phyloP scores from a whole-genome alignment of 1,139 yeast species.

The Lodderomyces margitis region DNA sequence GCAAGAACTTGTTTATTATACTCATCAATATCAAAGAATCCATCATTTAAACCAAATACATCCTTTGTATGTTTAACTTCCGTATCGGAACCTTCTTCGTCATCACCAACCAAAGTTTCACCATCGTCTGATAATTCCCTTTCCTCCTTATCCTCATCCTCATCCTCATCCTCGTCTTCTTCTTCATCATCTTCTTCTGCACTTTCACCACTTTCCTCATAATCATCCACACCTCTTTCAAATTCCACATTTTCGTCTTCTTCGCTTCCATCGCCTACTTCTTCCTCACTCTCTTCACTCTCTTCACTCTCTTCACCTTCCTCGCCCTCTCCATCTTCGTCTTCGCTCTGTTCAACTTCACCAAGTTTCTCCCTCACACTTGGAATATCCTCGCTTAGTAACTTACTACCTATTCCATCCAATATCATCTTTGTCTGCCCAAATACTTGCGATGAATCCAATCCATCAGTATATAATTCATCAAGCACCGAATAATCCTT shows the following conservation, averaged over 20 bases:
- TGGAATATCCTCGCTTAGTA: constrained; percentile 33
- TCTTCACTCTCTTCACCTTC: constrained; percentile 15
- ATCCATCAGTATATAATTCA: constrained; percentile 79
- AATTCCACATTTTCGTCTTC: constrained; percentile 4
- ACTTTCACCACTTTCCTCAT: constrained; percentile 12
- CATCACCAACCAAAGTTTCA: constrained; percentile 9
- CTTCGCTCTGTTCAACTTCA: constrained; percentile 18
- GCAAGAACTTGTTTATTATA: constrained; percentile 80
- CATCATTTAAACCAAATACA: constrained; percentile 74
- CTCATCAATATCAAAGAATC: constrained; percentile 80
- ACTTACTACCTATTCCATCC: constrained; percentile 29
- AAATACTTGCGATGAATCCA: constrained; percentile 90
- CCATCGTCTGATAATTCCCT: constrained; percentile 17
- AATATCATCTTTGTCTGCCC: constrained; percentile 86
- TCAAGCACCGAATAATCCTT: constrained; percentile 68
- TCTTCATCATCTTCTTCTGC: constrained; percentile 10
- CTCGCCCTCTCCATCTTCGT: constrained; percentile 17
- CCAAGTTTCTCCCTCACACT: constrained; percentile 13
- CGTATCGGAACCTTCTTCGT: constrained; percentile 17
- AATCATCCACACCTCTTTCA: constrained; percentile 9
- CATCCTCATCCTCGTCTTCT: constrained; percentile 15
- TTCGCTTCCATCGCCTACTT: constrained; percentile 16
- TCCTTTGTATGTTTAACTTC: constrained; percentile 37
- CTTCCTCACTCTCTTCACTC: constrained; percentile 21
- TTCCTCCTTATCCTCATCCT: constrained; percentile 20